phyloP scores from a whole-genome alignment of 1,284 basidiomycete genomes.

The Caloboletus inedulis region DNA sequence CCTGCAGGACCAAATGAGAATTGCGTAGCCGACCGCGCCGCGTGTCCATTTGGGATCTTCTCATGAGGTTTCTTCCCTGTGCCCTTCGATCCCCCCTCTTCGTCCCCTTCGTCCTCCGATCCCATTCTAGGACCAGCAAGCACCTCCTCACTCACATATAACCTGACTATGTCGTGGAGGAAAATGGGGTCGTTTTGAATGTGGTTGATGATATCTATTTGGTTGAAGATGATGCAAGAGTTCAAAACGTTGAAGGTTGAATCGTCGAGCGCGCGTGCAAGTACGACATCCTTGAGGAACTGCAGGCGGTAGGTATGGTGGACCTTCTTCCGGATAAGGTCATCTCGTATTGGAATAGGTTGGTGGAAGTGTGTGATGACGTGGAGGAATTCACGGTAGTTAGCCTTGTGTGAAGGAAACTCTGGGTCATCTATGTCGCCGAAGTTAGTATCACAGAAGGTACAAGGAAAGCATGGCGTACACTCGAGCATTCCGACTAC shows the following conservation, averaged over 20 bases:
- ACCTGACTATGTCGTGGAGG: constrained; percentile 72
- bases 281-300: constrained; percentile 97
- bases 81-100: constrained; percentile 24
- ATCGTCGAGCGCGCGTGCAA: constrained; percentile 92
- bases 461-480: constrained; percentile 41
- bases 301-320: constrained; percentile 96
- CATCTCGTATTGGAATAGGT: constrained; percentile 79
- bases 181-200: constrained; percentile 79
- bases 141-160: constrained; percentile 72
- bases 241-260: constrained; percentile 96
- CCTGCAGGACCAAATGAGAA: constrained; percentile 55
- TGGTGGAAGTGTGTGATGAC: constrained; percentile 82
- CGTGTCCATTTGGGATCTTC: constrained; percentile 28
- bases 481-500: constrained; percentile 98
- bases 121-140: constrained; percentile 37
- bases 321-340: constrained; percentile 77
- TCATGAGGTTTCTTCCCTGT: constrained; percentile 33
- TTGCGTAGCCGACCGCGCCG: constrained; percentile 24
- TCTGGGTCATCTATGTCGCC: constrained; percentile 83
- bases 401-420: constrained; percentile 92
- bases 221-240: constrained; percentile 97
- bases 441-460: constrained; percentile 11
- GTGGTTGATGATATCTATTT: constrained; percentile 95
- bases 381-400: constrained; percentile 90
- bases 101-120: constrained; percentile 31